Conservation (phyloP, 257 asterid species). For the Ballota nigra region DNA sequence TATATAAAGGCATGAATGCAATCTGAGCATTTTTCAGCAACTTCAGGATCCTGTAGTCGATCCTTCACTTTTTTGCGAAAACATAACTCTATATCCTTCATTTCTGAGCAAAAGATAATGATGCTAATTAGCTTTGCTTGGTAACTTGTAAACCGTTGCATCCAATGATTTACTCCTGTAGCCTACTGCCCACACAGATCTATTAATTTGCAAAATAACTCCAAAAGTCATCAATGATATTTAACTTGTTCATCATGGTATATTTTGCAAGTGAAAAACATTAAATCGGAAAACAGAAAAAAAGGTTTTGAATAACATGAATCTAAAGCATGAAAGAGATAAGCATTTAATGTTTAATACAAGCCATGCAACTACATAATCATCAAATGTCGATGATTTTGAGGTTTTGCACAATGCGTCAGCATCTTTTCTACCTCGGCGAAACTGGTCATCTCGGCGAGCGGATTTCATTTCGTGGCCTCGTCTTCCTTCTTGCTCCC, state of each 20-base stretch:
- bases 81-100: conserved; percentile 50
- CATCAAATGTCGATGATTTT: conserved; percentile 16
- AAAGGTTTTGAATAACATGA: conserved; percentile 7
- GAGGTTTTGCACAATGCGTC: conserved; percentile 5
- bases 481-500: conserved; percentile 44
- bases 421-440: conserved; percentile 50
- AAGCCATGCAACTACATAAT: conserved; percentile 12
- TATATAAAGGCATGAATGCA: conserved; percentile 49
- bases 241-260: not conserved
- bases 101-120: conserved; percentile 43
- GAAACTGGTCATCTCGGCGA: conserved; percentile 50
- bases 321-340: conserved; percentile 15
- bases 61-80: conserved; percentile 65
- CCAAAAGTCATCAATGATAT: conserved; percentile 16
- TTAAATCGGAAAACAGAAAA: not conserved
- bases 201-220: conserved; percentile 15
- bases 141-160: not conserved
- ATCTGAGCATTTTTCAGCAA: conserved; percentile 47
- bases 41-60: conserved; percentile 47
- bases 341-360: conserved; percentile 4
- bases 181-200: conserved; percentile 5
- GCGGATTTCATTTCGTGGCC: conserved; percentile 49
- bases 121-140: conserved; percentile 21
- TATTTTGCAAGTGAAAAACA: not conserved
- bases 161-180: no score